phyloP scores from a whole-genome alignment of 2,329 filamentous ascomycete genomes.

The Botryotinia narcissicola region DNA sequence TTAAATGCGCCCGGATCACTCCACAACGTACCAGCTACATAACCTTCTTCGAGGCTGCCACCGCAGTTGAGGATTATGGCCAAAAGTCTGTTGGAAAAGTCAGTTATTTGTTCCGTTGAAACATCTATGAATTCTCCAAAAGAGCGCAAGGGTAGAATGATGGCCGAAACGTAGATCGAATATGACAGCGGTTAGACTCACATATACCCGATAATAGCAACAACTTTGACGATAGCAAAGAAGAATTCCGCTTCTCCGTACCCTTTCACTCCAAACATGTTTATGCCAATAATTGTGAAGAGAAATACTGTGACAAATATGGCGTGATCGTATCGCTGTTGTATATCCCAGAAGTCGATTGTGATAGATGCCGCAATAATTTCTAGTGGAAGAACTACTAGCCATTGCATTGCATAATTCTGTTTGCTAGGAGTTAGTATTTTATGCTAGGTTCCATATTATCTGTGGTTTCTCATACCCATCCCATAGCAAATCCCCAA shows the following conservation, averaged over 20 bases:
- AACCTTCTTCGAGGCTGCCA: conserved; percentile 68
- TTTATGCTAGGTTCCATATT: background rate
- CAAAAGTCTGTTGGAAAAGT: conserved; percentile 57
- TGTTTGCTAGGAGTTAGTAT: conserved; percentile 19
- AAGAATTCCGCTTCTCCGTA: conserved; percentile 90
- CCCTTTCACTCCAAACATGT: conserved; percentile 82
- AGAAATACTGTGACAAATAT: conserved; percentile 85
- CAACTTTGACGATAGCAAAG: conserved; percentile 82
- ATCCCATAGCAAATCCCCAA: conserved; percentile 94
- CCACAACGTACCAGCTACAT: conserved; percentile 81
- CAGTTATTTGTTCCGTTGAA: background rate
- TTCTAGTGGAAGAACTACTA: conserved; percentile 78
- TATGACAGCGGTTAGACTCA: conserved; percentile 43
- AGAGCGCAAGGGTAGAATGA: background rate
- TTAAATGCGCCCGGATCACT: conserved; percentile 76
- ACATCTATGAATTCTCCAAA: background rate
- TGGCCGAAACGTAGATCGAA: background rate
- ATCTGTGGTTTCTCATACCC: conserved; percentile 44
- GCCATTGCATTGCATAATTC: conserved; percentile 85
- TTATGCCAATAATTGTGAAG: conserved; percentile 72
- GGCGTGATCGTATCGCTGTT: conserved; percentile 55
- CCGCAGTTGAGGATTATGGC: conserved; percentile 84
- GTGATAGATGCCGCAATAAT: conserved; percentile 85
- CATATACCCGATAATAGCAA: conserved; percentile 87
- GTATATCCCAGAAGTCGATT: conserved; percentile 72